These are phyloP conservation scores for Suillus decipiens DNA, from an alignment of 768 basidiomycete species.

Conservation along the genomic window DNA sequence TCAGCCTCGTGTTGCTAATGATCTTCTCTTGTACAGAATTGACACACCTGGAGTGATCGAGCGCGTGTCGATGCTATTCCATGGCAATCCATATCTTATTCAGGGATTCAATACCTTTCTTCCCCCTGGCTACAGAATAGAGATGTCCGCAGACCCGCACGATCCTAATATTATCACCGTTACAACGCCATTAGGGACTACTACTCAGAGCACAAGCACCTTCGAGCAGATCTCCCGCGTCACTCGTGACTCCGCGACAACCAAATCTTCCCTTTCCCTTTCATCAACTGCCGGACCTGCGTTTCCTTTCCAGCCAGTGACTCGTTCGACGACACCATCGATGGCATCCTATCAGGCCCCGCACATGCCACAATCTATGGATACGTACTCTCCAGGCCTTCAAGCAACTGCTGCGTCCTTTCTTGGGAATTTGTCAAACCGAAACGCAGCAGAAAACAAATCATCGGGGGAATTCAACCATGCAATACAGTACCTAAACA, in stretches of 20 bases:
- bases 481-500: conserved; percentile 97
- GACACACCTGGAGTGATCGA: conserved; percentile 98
- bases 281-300: conserved; percentile 39
- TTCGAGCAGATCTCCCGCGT: conserved; percentile 34
- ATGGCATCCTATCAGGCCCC: conserved; percentile 51
- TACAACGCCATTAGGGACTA: conserved; percentile 75
- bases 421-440: conserved; percentile 58
- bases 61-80: conserved; percentile 90
- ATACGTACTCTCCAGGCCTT: conserved; percentile 47
- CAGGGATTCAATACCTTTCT: conserved; percentile 99
- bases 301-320: conserved; percentile 13
- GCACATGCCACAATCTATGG: conserved; percentile 33
- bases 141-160: conserved; percentile 69
- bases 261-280: conserved; percentile 19
- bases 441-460: conserved; percentile 51
- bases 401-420: conserved; percentile 63
- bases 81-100: conserved; percentile 86
- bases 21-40: conserved; percentile 56
- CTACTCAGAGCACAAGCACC: conserved; percentile 60
- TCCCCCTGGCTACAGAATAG: conserved; percentile 92
- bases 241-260: conserved; percentile 24
- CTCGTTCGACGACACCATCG: conserved; percentile 44
- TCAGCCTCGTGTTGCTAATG: conserved; percentile 14
- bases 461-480: conserved; percentile 80
- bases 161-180: conserved; percentile 78